Evolutionary conservation across 1,284 basidiomycete genomes (phyloP), one percentile per base, ranked within the genome.

Genomic region (Moniliophthora roreri): DNA sequence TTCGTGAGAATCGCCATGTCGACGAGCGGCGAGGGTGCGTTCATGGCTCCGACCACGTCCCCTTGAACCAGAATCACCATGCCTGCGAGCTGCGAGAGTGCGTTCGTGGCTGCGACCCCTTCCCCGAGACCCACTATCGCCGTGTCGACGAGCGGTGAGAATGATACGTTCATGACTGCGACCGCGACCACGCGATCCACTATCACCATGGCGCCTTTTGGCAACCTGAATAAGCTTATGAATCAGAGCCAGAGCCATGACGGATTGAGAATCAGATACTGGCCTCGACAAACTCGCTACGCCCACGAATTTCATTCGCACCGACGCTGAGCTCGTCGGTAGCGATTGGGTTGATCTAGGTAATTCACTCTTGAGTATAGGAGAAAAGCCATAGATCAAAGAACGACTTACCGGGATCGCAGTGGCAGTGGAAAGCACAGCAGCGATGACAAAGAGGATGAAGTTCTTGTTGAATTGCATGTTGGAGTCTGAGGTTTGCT

Each of bases 381-480:
- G 26, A 24, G 2, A 46, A 6, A 21, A 9, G 21, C n/a, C 26
- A 16, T 2, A 32, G 28, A 26, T 3, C 10, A 46, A 26, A 5
- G 18, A 16, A 32, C 6, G 4, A 32, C 15, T 49, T 58, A 73
- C 70, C 6, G 70, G 71, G 23, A 65, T 60, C 34, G 69, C 70
- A 41, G 58, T 48, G 13, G 57, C 60, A 21, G 63, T 59, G 13
- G 54, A 44, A 32, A 71, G 38, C 36, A 71, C 67, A 5, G 69
- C 68, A 10, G 68, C 64, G 36, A 70, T 37, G 53, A 71, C 63
- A 51, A 71, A 67, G 35, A 66, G 50, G 26, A 68, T 50, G 50
- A 70, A 71, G 65, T 65, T 67, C 60, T 66, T 65, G 59, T 66
- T 69, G 65, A 71, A 69, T 44, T 66, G 64, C 68, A 69, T 70